Percentiles rank a stretch among this genome's conserved stretches.
phyloP scores from a whole-genome alignment of 169 alveolate genomes.

The Cryptosporidium meleagridis region DNA sequence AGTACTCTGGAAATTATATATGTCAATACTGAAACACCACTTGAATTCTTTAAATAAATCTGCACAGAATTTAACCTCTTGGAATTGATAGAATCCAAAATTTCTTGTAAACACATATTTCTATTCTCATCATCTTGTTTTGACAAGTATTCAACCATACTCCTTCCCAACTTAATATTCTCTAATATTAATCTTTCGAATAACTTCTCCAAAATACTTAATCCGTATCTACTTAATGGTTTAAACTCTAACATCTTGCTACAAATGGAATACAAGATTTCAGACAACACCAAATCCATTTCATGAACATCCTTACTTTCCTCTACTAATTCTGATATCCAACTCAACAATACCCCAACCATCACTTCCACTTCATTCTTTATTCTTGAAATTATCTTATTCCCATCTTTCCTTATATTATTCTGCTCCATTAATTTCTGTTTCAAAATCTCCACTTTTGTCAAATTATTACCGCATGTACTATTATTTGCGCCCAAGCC shows the following conservation, averaged over 20 bases:
- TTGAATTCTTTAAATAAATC: neutral
- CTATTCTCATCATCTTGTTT: neutral
- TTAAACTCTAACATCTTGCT: conserved; percentile 29
- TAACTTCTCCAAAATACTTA: neutral
- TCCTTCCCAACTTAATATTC: neutral
- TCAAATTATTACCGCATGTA: neutral
- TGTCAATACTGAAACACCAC: conserved; percentile 26
- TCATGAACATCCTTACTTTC: neutral
- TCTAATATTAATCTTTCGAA: neutral
- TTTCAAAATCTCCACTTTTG: conserved; percentile 29
- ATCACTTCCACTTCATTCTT: neutral
- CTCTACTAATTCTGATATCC: neutral
- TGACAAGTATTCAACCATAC: conserved; percentile 16
- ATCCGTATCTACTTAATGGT: neutral
- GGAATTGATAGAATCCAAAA: neutral
- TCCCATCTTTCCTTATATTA: conserved; percentile 4
- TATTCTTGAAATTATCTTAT: conserved; percentile 12
- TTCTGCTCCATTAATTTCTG: conserved; percentile 31
- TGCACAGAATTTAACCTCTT: neutral
- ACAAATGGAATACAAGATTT: conserved; percentile 8
- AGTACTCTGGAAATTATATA: conserved; percentile 35
- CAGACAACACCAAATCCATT: conserved; percentile 2
- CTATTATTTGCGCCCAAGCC: neutral
- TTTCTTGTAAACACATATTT: neutral
- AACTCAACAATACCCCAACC: neutral